Percentiles rank a stretch among this genome's conserved stretches.
phyloP scores from a whole-genome alignment of 768 basidiomycete species.

The Termitomyces titanicus region DNA sequence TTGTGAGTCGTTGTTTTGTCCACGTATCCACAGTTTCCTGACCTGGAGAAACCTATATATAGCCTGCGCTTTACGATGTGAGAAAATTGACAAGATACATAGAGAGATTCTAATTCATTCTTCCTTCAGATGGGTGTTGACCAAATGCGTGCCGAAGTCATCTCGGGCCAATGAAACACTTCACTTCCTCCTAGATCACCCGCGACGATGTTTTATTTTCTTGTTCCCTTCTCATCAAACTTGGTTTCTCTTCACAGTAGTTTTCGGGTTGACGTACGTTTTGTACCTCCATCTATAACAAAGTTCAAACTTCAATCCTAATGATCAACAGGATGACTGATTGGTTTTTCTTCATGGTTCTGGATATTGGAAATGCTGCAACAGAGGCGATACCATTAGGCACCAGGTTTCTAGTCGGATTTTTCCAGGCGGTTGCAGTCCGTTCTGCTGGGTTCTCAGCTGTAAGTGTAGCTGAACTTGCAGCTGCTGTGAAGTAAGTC shows the following conservation, averaged over 20 bases:
- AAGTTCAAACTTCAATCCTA: not conserved
- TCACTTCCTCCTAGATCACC: conserved; percentile 92
- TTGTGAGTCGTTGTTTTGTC: conserved; percentile 55
- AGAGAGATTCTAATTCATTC: conserved; percentile 4
- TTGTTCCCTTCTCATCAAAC: conserved; percentile 93
- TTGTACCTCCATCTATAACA: not conserved
- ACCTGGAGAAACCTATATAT: not conserved
- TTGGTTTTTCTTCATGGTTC: conserved; percentile 86
- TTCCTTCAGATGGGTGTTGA: conserved; percentile 62
- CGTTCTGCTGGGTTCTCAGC: conserved; percentile 85
- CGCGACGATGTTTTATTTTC: conserved; percentile 87
- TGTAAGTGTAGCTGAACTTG: conserved; percentile 68
- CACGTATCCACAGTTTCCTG: not conserved
- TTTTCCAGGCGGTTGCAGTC: conserved; percentile 79
- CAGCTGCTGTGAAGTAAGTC: conserved; percentile 85
- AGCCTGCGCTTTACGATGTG: conserved; percentile 85
- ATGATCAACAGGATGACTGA: conserved; percentile 57
- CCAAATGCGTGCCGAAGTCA: conserved; percentile 52
- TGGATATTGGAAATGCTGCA: conserved; percentile 78
- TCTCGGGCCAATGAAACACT: conserved; percentile 76
- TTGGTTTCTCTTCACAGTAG: conserved; percentile 77
- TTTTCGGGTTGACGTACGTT: conserved; percentile 67
- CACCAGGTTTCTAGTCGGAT: conserved; percentile 64
- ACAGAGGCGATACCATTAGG: conserved; percentile 70
- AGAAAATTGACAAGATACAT: conserved; percentile 22